Evolutionary conservation across 106 monocot genomes (phyloP).

Genomic region (Apostasia ramifera): DNA sequence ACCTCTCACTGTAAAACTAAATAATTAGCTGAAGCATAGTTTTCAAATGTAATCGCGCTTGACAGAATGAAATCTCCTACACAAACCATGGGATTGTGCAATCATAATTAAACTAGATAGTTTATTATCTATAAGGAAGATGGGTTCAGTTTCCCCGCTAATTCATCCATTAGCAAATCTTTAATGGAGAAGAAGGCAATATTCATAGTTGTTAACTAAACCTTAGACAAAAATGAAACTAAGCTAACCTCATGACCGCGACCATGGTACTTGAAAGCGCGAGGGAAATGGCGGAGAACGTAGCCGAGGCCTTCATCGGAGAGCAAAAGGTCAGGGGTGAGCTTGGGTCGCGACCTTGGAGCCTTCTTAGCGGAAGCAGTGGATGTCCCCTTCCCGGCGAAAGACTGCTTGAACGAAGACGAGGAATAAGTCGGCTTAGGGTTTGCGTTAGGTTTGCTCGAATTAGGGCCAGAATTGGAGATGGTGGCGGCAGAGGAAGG

Average conservation of each 20-base stretch:
- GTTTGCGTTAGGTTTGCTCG: background rate
- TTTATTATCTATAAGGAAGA: too few relatives aligned
- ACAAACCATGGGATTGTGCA: too few relatives aligned
- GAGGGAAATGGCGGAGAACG: constrained; percentile 82
- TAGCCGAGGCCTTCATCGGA: constrained; percentile 91
- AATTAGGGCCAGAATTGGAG: constrained; percentile 47
- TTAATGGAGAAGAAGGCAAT: too few relatives aligned
- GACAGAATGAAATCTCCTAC: too few relatives aligned
- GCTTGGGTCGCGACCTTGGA: constrained; percentile 69
- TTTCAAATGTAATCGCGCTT: too few relatives aligned
- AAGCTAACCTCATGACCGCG: constrained; percentile 77
- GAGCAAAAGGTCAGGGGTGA: constrained; percentile 75
- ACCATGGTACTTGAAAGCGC: constrained; percentile 71
- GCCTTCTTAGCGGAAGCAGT: constrained; percentile 33
- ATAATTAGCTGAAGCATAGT: too few relatives aligned
- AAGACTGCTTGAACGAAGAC: constrained; percentile 2
- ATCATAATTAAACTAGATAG: too few relatives aligned
- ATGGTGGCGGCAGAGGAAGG: constrained; percentile 40
- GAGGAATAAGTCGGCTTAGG: constrained; percentile 13
- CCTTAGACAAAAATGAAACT: background rate
- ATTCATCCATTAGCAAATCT: too few relatives aligned
- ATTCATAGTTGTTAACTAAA: background rate
- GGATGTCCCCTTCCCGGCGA: constrained; percentile 10
- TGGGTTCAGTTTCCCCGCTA: too few relatives aligned
- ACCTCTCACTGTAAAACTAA: too few relatives aligned